A percentile compares a stretch with the other conserved stretches of the same genome.
phyloP scores from a whole-genome alignment of 1,284 basidiomycete species.

The Apiotrichum mycotoxinovorans region DNA sequence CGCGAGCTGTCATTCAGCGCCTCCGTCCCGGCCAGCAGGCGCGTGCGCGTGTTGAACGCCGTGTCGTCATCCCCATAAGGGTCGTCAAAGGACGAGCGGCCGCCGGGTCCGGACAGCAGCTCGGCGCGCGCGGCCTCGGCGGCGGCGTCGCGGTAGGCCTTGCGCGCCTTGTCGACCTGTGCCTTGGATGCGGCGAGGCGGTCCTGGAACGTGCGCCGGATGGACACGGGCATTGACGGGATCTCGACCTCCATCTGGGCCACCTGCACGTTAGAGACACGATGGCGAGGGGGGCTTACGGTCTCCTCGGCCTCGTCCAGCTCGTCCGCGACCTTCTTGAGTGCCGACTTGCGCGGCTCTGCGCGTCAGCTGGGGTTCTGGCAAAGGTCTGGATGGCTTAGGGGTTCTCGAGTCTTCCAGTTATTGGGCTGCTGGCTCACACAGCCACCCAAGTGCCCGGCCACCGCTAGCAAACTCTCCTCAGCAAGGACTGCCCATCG shows the following conservation, averaged over 20 bases:
- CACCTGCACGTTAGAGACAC: conserved; percentile 56
- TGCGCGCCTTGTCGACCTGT: conserved; percentile 72
- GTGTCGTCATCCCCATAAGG: conserved; percentile 58
- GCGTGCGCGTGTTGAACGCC: conserved; percentile 57
- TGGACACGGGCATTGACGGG: conserved; percentile 86
- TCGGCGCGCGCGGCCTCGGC: conserved; percentile 50
- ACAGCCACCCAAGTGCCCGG: no score
- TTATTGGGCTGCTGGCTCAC: no score
- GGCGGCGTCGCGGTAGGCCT: conserved; percentile 56
- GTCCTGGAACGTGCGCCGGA: conserved; percentile 67
- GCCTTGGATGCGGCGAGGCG: conserved; percentile 69
- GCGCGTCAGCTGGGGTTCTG: neutral
- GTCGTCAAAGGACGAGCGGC: conserved; percentile 59
- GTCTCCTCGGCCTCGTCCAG: conserved; percentile 98
- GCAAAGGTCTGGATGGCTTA: no score
- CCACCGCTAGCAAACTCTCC: no score
- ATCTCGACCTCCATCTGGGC: conserved; percentile 99
- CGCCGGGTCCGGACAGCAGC: conserved; percentile 55
- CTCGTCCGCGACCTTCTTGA: conserved; percentile 88
- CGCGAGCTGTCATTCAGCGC: conserved; percentile 72
- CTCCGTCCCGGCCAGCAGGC: conserved; percentile 69
- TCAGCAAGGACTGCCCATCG: neutral
- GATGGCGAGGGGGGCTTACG: conserved; percentile 52
- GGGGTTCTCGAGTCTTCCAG: no score
- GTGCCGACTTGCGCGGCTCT: conserved; percentile 79